These are phyloP conservation scores for Tetracladium setigerum DNA, from an alignment of 495 filamentous ascomycete genomes.

Conservation along the genomic window DNA sequence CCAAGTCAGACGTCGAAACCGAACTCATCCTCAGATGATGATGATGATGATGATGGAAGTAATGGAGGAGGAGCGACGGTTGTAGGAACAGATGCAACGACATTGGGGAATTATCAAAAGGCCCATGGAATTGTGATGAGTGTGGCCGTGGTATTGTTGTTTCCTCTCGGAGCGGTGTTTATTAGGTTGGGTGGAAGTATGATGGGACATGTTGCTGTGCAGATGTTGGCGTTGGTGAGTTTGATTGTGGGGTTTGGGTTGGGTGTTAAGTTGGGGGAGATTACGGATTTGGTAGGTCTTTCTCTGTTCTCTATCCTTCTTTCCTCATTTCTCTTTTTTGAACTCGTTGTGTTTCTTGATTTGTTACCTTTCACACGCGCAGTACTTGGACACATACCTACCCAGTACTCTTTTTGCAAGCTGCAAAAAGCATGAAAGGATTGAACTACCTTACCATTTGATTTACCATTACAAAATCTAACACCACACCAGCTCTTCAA, in stretches of 20 bases:
- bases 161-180: slow-evolving; percentile 47
- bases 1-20: background rate
- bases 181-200: slow-evolving; percentile 45
- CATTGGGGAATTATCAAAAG: slow-evolving; percentile 1
- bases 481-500: too few relatives aligned
- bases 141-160: slow-evolving; percentile 45
- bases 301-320: slow-evolving; percentile 1
- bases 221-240: slow-evolving; percentile 46
- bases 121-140: slow-evolving; percentile 49
- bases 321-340: background rate
- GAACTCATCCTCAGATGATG: too few relatives aligned
- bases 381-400: too few relatives aligned
- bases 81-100: background rate
- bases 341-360: background rate
- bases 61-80: background rate
- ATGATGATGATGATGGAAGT: too few relatives aligned
- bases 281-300: slow-evolving; percentile 22
- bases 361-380: too few relatives aligned
- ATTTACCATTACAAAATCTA: too few relatives aligned
- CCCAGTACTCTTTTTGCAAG: too few relatives aligned
- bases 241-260: slow-evolving; percentile 55
- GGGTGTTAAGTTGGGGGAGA: slow-evolving; percentile 43
- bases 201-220: slow-evolving; percentile 49
- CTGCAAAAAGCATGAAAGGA: too few relatives aligned
- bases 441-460: too few relatives aligned